phyloP scores from a whole-genome alignment of 768 basidiomycete genomes.

The Clavulina sp. region DNA sequence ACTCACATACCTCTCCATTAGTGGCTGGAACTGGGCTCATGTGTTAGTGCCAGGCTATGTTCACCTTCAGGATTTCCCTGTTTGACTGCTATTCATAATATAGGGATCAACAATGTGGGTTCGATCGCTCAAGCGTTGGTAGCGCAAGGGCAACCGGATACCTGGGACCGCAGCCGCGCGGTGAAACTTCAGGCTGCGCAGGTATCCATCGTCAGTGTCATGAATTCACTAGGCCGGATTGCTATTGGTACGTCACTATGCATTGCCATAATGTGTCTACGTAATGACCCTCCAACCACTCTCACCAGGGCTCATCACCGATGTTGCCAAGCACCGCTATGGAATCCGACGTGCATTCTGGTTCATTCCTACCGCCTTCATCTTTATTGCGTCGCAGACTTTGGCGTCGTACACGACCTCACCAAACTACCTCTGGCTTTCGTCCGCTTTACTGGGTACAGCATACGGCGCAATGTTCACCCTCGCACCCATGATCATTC shows the following conservation, averaged over 20 bases:
- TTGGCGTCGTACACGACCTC: conserved; percentile 36
- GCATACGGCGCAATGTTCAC: conserved; percentile 22
- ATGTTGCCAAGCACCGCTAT: conserved; percentile 39
- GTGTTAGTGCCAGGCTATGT: conserved; percentile 29
- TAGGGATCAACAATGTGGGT: conserved; percentile 80
- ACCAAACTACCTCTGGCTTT: conserved; percentile 47
- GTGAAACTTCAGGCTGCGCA: conserved; percentile 67
- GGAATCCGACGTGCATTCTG: conserved; percentile 49
- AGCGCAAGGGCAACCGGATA: conserved; percentile 33
- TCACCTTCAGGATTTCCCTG: background rate
- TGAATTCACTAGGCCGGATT: conserved; percentile 67
- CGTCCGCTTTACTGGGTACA: conserved; percentile 21
- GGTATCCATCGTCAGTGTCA: conserved; percentile 65
- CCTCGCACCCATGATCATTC: conserved; percentile 28
- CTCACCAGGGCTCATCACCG: conserved; percentile 44
- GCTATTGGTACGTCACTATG: conserved; percentile 36
- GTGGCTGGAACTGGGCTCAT: conserved; percentile 62
- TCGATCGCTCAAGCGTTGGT: conserved; percentile 54
- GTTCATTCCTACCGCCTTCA: conserved; percentile 42
- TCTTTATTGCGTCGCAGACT: conserved; percentile 61
- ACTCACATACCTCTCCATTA: conserved; percentile 14
- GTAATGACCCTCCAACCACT: background rate
- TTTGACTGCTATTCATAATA: background rate
- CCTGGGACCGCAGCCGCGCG: conserved; percentile 49
- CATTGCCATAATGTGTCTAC: background rate